These are phyloP conservation scores for Citrullus amarus DNA, from an alignment of 306 rosid genomes.

Conservation along the genomic window DNA sequence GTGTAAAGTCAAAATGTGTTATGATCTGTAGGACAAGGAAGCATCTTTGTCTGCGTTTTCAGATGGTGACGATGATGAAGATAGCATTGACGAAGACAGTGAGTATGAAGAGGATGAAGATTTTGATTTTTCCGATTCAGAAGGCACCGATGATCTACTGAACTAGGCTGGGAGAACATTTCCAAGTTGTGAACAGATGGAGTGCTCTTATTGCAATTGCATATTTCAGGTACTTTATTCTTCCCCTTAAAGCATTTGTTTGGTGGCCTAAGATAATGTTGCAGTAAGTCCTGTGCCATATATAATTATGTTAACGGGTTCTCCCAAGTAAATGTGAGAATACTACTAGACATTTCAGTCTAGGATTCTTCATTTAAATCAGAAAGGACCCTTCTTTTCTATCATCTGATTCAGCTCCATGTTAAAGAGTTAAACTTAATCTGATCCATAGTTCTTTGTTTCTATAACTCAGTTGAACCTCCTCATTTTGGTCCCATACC, in stretches of 20 bases:
- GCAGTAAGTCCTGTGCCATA: neutral
- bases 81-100: slow-evolving; percentile 5
- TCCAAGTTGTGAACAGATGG: neutral
- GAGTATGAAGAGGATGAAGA: slow-evolving; percentile 17
- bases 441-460: neutral
- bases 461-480: neutral
- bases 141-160: neutral
- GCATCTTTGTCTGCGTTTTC: slow-evolving; percentile 21
- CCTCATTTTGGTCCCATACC: neutral
- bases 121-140: neutral
- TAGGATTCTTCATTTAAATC: neutral
- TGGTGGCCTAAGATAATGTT: neutral
- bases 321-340: neutral
- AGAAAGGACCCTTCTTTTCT: neutral
- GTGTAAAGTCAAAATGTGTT: neutral
- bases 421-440: neutral
- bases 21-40: slow-evolving; percentile 37
- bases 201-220: slow-evolving; percentile 2
- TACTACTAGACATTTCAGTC: neutral
- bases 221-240: neutral
- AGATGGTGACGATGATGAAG: slow-evolving; percentile 15
- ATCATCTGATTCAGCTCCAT: neutral
- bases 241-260: neutral
- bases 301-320: neutral
- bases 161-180: neutral